phyloP scores from a whole-genome alignment of 139 green algal genomes.

The Micractinium conductrix region DNA sequence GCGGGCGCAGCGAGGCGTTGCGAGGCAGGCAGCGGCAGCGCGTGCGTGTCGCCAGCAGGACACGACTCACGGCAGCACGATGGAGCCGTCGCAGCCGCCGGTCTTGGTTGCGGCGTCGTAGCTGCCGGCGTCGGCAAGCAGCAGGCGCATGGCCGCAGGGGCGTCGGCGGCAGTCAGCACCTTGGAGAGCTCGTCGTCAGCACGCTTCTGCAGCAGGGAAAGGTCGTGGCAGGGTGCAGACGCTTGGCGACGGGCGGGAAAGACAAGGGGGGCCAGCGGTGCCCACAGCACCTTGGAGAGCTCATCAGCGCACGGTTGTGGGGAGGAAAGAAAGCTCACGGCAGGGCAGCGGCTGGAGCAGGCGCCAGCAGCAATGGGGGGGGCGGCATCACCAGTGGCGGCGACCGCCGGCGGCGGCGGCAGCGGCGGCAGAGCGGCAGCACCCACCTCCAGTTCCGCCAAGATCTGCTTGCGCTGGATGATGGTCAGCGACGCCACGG shows the following conservation, averaged over 20 bases:
- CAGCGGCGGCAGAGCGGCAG: not conserved
- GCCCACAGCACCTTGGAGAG: slow-evolving; percentile 62
- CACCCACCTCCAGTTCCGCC: slow-evolving; percentile 10
- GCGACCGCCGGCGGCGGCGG: too few relatives aligned
- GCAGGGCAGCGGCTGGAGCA: too few relatives aligned
- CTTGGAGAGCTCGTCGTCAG: slow-evolving; percentile 47
- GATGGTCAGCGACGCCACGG: slow-evolving; percentile 12
- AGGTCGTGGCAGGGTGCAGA: too few relatives aligned
- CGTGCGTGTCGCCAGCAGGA: too few relatives aligned
- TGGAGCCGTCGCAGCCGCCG: slow-evolving; percentile 81
- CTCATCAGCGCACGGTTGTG: not conserved
- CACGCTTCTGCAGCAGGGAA: not conserved
- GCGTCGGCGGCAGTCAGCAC: slow-evolving; percentile 67
- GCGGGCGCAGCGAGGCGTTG: too few relatives aligned
- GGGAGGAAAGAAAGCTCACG: too few relatives aligned
- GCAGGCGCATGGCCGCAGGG: slow-evolving; percentile 54
- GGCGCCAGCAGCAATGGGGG: too few relatives aligned
- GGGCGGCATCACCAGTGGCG: too few relatives aligned
- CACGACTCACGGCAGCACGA: slow-evolving; percentile 58
- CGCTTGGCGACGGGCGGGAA: too few relatives aligned
- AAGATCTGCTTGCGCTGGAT: slow-evolving; percentile 33
- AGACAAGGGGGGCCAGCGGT: too few relatives aligned
- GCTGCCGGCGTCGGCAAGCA: slow-evolving; percentile 78
- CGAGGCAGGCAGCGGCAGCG: too few relatives aligned
- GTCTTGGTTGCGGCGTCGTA: slow-evolving; percentile 75